Evolutionary conservation across 495 filamentous ascomycete genomes (phyloP).

Genomic region (Penicillium robsamsonii): DNA sequence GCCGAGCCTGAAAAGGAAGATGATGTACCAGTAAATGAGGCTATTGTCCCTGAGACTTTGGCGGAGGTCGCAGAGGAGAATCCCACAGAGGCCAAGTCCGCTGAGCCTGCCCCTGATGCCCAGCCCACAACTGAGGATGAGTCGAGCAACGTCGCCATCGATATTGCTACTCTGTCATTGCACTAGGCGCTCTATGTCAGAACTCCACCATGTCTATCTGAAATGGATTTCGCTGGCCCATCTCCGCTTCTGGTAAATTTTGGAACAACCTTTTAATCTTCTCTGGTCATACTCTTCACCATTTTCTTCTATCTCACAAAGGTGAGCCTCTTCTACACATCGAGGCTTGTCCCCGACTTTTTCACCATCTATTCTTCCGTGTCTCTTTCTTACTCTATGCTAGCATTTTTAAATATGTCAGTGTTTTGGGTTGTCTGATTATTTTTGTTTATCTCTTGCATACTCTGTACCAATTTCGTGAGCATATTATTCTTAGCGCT

Average conservation of each 20-base stretch:
- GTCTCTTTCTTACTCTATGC: constrained; percentile 6
- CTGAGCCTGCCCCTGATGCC: constrained; percentile 11
- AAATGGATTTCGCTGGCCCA: not conserved
- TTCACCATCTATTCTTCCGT: not conserved
- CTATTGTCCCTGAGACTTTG: constrained; percentile 5
- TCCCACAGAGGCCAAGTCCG: not conserved
- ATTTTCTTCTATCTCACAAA: constrained; percentile 5
- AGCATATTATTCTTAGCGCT: constrained; percentile 33
- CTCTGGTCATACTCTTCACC: not conserved
- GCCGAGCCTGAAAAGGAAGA: constrained; percentile 10
- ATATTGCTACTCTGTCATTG: constrained; percentile 31
- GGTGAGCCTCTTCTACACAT: not conserved
- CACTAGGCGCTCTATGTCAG: constrained; percentile 15
- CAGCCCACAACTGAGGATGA: constrained; percentile 15
- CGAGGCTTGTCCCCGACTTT: constrained; percentile 3
- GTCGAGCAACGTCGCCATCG: constrained; percentile 28
- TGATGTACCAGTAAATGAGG: constrained; percentile 7
- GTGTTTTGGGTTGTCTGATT: not conserved
- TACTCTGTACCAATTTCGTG: constrained; percentile 21
- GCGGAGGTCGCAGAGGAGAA: constrained; percentile 9
- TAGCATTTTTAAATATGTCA: constrained; percentile 8
- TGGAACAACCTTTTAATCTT: constrained; percentile 3
- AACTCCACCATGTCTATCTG: not conserved
- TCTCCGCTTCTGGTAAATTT: constrained; percentile 3
- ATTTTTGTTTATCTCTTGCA: constrained; percentile 13